Conservation (phyloP, 2,329 filamentous ascomycete genomes). For the Talaromyces funiculosus region DNA sequence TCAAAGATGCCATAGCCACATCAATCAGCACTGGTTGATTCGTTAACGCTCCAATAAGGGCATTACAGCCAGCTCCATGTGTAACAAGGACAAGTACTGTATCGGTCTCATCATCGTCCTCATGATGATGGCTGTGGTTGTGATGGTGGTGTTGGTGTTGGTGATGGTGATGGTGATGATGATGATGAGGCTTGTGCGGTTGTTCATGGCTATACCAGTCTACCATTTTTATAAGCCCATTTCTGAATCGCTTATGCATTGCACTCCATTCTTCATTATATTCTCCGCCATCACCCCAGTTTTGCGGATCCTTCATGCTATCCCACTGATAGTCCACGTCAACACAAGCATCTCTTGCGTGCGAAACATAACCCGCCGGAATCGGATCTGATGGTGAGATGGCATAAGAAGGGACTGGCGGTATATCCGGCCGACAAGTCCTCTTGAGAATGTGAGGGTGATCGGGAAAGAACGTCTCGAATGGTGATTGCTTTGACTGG, state of each 20-base stretch:
- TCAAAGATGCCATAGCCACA: slow-evolving; percentile 82
- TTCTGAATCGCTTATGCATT: slow-evolving; percentile 88
- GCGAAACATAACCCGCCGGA: slow-evolving; percentile 79
- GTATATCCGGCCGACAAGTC: slow-evolving; percentile 53
- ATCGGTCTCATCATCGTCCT: slow-evolving; percentile 59
- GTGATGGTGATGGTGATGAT: slow-evolving; percentile 21
- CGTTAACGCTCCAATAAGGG: slow-evolving; percentile 83
- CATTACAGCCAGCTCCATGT: slow-evolving; percentile 94
- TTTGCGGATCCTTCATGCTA: slow-evolving; percentile 69
- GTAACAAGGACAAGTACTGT: slow-evolving; percentile 83
- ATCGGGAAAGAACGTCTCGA: slow-evolving; percentile 25
- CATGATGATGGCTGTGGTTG: slow-evolving; percentile 47
- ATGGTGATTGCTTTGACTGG: slow-evolving; percentile 9
- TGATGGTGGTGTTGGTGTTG: slow-evolving; percentile 47
- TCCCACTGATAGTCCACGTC: slow-evolving; percentile 96
- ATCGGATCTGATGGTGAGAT: slow-evolving; percentile 75
- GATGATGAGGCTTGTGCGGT: slow-evolving; percentile 39
- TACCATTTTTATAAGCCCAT: slow-evolving; percentile 70
- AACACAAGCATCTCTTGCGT: slow-evolving; percentile 80
- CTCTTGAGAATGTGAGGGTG: slow-evolving; percentile 28
- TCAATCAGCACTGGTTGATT: slow-evolving; percentile 88
- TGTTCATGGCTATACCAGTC: slow-evolving; percentile 62
- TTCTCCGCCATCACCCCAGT: slow-evolving; percentile 82
- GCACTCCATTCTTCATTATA: slow-evolving; percentile 91
- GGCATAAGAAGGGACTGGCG: slow-evolving; percentile 76